Percentiles rank a stretch among this genome's conserved stretches.
Conservation (phyloP, 805 yeast species). For the Zygosaccharomyces bailii region DNA sequence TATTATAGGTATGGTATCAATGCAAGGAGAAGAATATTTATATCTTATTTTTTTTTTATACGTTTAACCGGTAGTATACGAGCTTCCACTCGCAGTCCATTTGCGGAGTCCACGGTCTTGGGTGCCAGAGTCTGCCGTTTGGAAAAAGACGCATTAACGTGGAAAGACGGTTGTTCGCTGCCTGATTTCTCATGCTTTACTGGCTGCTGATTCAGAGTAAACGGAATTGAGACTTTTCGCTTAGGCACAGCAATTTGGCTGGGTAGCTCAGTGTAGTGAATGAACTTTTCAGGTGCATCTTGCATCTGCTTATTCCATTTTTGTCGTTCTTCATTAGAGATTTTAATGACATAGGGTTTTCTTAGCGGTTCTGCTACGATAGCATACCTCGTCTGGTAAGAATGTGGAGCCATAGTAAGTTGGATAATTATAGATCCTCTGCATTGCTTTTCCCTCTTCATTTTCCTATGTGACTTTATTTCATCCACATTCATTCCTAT, state of each 20-base stretch:
- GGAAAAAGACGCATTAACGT: neutral
- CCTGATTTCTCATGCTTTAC: neutral
- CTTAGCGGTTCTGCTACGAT: slow-evolving; percentile 34
- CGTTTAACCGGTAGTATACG: slow-evolving; percentile 3
- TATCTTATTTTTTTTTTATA: neutral
- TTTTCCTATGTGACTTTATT: slow-evolving; percentile 20
- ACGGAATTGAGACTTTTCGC: slow-evolving; percentile 9
- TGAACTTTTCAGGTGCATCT: slow-evolving; percentile 12
- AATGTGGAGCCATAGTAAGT: slow-evolving; percentile 8
- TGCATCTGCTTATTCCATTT: slow-evolving; percentile 17
- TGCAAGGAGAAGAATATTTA: no score
- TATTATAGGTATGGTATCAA: no score
- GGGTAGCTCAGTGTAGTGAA: slow-evolving; percentile 16
- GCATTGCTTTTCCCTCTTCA: slow-evolving; percentile 15
- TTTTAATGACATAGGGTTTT: slow-evolving; percentile 28
- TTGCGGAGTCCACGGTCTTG: neutral
- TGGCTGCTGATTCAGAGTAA: neutral
- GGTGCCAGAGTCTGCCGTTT: neutral
- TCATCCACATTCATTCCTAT: slow-evolving; percentile 19
- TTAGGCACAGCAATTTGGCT: slow-evolving; percentile 21
- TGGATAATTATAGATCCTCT: slow-evolving; percentile 31
- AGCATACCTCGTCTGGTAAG: slow-evolving; percentile 17
- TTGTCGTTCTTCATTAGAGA: slow-evolving; percentile 21
- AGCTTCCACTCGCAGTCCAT: neutral
- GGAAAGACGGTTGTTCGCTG: neutral